Conservation (phyloP, 768 basidiomycete species). For the Lepiota brunneoincarnata region DNA sequence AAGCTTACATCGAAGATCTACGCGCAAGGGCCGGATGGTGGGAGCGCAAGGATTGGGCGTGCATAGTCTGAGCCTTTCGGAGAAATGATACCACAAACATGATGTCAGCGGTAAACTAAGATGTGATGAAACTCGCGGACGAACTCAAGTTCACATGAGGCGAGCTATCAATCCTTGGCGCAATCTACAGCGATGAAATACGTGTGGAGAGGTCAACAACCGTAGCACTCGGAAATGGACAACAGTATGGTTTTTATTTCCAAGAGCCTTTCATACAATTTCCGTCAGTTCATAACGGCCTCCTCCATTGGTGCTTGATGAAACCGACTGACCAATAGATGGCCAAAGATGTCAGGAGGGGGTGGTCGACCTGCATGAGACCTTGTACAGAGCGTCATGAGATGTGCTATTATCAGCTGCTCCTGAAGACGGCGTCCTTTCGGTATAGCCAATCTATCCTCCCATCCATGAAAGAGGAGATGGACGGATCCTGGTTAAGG, state of each 20-base stretch:
- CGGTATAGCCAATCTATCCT: not conserved
- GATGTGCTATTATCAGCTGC: not conserved
- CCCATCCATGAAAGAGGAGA: not conserved
- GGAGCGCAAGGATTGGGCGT: conserved; percentile 3
- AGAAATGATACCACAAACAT: not conserved
- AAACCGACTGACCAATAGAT: not conserved
- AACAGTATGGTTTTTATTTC: not conserved
- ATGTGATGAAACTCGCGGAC: not conserved
- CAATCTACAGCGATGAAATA: not conserved
- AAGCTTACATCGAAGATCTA: too few relatives aligned
- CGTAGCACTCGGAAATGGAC: conserved; percentile 1
- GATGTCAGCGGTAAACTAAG: not conserved
- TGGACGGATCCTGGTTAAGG: not conserved
- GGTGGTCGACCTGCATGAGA: not conserved
- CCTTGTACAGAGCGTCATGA: not conserved
- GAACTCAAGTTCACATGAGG: not conserved
- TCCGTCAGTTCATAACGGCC: not conserved
- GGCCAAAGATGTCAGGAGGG: not conserved
- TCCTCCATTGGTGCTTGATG: not conserved
- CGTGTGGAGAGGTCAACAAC: not conserved
- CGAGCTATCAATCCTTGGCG: not conserved
- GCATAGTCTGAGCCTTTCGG: not conserved
- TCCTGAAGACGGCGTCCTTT: not conserved
- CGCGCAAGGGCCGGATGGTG: not conserved
- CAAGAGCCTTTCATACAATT: not conserved